Percentiles rank a stretch among this genome's conserved stretches.
Evolutionary conservation across 164 flowering plant species (phyloP).

Genomic region (Pachysandra terminalis): DNA sequence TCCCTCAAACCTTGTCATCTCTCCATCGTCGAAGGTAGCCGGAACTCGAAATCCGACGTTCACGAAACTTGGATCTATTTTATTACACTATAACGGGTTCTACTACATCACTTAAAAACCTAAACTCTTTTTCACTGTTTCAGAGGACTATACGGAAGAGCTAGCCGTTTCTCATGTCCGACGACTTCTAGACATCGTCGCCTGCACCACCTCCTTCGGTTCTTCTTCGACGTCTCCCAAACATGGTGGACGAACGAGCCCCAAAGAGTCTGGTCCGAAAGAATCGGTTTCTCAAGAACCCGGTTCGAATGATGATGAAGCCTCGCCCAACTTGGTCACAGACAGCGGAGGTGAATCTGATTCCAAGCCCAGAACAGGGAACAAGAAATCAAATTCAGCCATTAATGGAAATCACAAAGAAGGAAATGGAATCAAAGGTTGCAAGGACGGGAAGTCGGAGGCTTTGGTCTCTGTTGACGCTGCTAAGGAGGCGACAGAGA

Average conservation of each 20-base stretch:
- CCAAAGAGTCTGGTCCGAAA: conserved; percentile 28
- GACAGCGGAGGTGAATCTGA: conserved; percentile 14
- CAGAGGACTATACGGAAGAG: conserved; percentile 84
- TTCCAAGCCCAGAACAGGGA: conserved; percentile 17
- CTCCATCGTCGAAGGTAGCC: conserved; percentile 70
- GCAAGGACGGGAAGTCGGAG: conserved; percentile 16
- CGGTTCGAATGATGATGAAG: conserved; percentile 16
- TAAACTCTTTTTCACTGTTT: neutral
- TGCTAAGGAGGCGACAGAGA: conserved; percentile 27
- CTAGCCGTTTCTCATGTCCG: conserved; percentile 62
- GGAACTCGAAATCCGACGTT: too few relatives aligned
- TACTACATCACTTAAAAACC: neutral
- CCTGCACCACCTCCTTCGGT: conserved; percentile 77
- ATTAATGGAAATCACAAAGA: conserved; percentile 11
- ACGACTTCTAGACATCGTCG: conserved; percentile 86
- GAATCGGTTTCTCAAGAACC: too few relatives aligned
- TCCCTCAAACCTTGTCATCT: conserved; percentile 75
- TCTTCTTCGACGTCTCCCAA: conserved; percentile 38
- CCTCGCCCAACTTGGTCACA: conserved; percentile 4
- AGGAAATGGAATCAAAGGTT: conserved; percentile 3
- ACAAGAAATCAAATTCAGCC: conserved; percentile 15
- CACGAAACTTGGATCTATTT: neutral
- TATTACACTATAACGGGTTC: neutral
- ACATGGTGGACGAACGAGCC: conserved; percentile 24
- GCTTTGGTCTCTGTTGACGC: conserved; percentile 11